Conservation (phyloP, 148 eudicot species). For the Fagopyrum esculentum region DNA sequence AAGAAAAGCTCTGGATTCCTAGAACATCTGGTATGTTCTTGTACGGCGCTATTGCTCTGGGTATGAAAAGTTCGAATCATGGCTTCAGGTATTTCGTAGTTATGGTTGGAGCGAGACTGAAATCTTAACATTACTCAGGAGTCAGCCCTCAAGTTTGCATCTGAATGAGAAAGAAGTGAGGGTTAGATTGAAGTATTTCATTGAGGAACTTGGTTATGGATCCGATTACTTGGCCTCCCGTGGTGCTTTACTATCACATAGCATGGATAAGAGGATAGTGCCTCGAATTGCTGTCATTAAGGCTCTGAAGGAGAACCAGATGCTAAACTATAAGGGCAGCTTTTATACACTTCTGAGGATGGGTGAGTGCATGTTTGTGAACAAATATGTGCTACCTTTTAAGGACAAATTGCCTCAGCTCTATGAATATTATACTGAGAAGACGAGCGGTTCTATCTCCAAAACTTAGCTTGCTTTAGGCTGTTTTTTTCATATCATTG, state of each 20-base stretch:
- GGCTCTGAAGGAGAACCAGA: not conserved
- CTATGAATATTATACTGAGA: not conserved
- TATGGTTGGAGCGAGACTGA: conserved; percentile 15
- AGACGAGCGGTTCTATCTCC: not conserved
- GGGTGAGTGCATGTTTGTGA: not conserved
- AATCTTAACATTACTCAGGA: not conserved
- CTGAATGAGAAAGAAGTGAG: not conserved
- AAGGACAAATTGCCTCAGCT: not conserved
- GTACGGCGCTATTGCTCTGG: not conserved
- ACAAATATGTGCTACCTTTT: not conserved
- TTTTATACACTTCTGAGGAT: not conserved
- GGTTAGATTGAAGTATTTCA: conserved; percentile 10
- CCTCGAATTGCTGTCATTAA: conserved; percentile 1
- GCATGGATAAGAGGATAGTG: conserved; percentile 2
- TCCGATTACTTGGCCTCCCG: not conserved
- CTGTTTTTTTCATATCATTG: not conserved
- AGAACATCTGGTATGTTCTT: conserved; percentile 4
- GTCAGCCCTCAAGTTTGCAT: not conserved
- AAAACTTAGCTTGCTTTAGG: not conserved
- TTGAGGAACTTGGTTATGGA: conserved; percentile 3
- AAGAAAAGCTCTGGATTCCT: conserved; percentile 2
- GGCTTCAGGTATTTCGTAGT: not conserved
- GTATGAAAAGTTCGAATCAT: not conserved
- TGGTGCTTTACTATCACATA: not conserved
- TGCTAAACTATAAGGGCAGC: not conserved